Evolutionary conservation across 139 green algal genomes (phyloP).

Genomic region (Coccomyxa sp.): DNA sequence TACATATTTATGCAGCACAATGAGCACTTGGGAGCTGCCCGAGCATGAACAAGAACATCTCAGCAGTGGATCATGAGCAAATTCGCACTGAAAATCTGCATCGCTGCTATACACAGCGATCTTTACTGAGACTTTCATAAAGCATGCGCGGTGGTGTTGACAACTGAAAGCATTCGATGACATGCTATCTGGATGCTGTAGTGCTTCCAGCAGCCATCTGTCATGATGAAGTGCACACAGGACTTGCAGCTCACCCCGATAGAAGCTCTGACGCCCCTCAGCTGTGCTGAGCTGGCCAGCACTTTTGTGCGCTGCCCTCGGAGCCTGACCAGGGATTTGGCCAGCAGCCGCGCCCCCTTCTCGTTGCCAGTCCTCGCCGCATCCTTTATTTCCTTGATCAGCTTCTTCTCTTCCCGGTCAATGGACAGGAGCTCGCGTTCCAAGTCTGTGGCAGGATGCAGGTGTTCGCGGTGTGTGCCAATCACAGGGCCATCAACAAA

Average conservation of each 20-base stretch:
- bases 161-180: not conserved
- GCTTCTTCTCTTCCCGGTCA: slow-evolving; percentile 51
- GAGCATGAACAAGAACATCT: not conserved
- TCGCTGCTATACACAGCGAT: not conserved
- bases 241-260: slow-evolving; percentile 40
- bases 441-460: slow-evolving; percentile 30
- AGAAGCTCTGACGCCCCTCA: slow-evolving; percentile 50
- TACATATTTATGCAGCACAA: not conserved
- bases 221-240: not conserved
- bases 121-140: not conserved
- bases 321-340: slow-evolving; percentile 56
- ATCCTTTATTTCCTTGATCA: slow-evolving; percentile 56
- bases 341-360: slow-evolving; percentile 31
- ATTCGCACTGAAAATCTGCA: not conserved
- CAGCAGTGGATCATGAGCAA: not conserved
- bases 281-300: slow-evolving; percentile 38
- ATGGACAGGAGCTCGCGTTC: slow-evolving; percentile 46
- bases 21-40: too few relatives aligned
- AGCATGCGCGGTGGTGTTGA: not conserved
- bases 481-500: not conserved
- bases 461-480: not conserved
- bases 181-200: not conserved
- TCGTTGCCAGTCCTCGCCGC: slow-evolving; percentile 45
- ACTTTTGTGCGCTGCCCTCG: slow-evolving; percentile 52
- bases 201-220: not conserved